Conservation (phyloP, 495 filamentous ascomycete genomes). For the Neurospora discreta region DNA sequence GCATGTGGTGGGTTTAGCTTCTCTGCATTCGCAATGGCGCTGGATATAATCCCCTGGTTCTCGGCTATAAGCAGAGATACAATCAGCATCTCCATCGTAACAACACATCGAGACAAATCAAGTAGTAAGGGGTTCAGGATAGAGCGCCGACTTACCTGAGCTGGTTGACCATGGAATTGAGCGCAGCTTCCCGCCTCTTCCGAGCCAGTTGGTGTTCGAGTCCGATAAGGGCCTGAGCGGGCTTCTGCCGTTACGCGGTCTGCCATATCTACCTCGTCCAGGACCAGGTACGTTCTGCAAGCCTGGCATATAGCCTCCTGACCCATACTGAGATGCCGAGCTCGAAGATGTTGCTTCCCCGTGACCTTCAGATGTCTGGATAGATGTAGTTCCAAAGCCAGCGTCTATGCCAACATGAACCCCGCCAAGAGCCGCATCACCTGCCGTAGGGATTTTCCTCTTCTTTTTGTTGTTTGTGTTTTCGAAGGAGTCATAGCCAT, state of each 20-base stretch:
- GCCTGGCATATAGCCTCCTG: slow-evolving; percentile 30
- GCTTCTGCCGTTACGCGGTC: slow-evolving; percentile 51
- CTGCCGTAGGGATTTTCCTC: slow-evolving; percentile 89
- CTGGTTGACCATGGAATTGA: slow-evolving; percentile 28
- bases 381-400: slow-evolving; percentile 7
- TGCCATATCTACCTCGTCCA: slow-evolving; percentile 68
- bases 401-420: slow-evolving; percentile 44
- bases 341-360: slow-evolving; percentile 26
- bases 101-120: background rate
- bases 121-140: background rate
- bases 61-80: slow-evolving; percentile 18
- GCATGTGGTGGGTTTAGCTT: slow-evolving; percentile 45
- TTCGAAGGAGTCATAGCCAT: slow-evolving; percentile 95
- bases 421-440: slow-evolving; percentile 42
- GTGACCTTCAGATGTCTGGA: slow-evolving; percentile 18
- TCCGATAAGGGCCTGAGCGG: slow-evolving; percentile 48
- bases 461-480: slow-evolving; percentile 99
- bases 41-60: slow-evolving; percentile 71
- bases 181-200: slow-evolving; percentile 33
- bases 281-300: slow-evolving; percentile 62
- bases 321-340: slow-evolving; percentile 24
- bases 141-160: slow-evolving; percentile 28
- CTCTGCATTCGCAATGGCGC: slow-evolving; percentile 82
- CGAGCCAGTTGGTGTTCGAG: slow-evolving; percentile 41
- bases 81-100: background rate